phyloP scores from a whole-genome alignment of 495 filamentous ascomycete species.

The Daldinia caldariorum region DNA sequence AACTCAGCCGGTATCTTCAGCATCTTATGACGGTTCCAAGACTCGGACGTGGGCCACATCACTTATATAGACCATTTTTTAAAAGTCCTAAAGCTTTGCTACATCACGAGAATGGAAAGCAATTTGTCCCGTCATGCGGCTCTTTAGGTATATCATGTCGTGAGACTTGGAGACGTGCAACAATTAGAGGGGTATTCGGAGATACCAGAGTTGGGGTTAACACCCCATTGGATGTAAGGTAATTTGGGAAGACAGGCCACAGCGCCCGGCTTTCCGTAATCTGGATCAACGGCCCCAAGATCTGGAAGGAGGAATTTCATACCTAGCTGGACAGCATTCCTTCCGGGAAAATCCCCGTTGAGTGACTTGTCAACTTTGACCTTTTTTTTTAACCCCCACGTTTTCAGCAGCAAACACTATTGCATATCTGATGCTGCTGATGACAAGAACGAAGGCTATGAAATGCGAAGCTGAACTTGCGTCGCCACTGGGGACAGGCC shows the following conservation, averaged over 20 bases:
- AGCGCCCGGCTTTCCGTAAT: slow-evolving; percentile 22
- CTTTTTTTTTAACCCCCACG: not conserved
- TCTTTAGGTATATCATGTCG: slow-evolving; percentile 17
- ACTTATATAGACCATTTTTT: slow-evolving; percentile 13
- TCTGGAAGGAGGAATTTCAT: not conserved
- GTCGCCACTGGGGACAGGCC: slow-evolving; percentile 1
- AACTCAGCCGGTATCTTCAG: slow-evolving; percentile 8
- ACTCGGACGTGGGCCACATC: slow-evolving; percentile 6
- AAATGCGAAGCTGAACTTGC: not conserved
- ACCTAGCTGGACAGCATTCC: not conserved
- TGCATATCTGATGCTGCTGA: slow-evolving; percentile 4
- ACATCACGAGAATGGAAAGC: not conserved
- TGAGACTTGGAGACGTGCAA: slow-evolving; percentile 20
- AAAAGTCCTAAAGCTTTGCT: not conserved
- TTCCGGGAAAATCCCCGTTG: not conserved
- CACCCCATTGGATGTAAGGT: slow-evolving; percentile 20
- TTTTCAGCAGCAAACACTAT: not conserved
- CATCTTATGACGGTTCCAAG: not conserved
- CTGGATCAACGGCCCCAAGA: not conserved
- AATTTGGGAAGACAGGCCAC: slow-evolving; percentile 12
- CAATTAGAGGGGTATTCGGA: slow-evolving; percentile 12
- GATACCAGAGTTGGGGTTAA: not conserved
- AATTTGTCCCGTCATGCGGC: slow-evolving; percentile 22
- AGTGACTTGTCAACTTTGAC: not conserved
- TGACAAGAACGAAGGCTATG: not conserved